Evolutionary conservation across 2,329 filamentous ascomycete species (phyloP).

Genomic region (Pezizomycotina sp.): DNA sequence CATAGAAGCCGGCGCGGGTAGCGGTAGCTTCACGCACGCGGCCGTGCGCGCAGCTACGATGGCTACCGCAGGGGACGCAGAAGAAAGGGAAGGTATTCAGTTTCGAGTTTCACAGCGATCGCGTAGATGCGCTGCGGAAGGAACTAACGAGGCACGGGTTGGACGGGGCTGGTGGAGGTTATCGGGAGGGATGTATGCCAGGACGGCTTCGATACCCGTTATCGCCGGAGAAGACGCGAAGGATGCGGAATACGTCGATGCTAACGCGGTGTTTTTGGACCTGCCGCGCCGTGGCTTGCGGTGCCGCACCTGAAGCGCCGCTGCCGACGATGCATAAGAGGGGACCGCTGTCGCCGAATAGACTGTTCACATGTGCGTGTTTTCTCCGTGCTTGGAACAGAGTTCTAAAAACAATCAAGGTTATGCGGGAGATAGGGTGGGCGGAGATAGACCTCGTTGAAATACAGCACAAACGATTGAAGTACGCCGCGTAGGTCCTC

Average conservation of each 20-base stretch:
- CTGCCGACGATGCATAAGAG: slow-evolving; percentile 11
- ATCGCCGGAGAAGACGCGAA: slow-evolving; percentile 25
- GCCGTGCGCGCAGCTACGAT: slow-evolving; percentile 60
- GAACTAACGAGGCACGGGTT: slow-evolving; percentile 56
- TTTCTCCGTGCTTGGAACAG: slow-evolving; percentile 94
- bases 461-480: slow-evolving; percentile 65
- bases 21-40: slow-evolving; percentile 71
- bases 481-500: slow-evolving; percentile 55
- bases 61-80: slow-evolving; percentile 33
- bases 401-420: slow-evolving; percentile 70
- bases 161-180: slow-evolving; percentile 47
- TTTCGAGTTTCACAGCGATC: slow-evolving; percentile 63
- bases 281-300: slow-evolving; percentile 57
- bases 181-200: slow-evolving; percentile 67
- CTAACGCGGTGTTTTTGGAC: slow-evolving; percentile 61
- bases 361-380: slow-evolving; percentile 71
- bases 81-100: slow-evolving; percentile 57
- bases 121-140: slow-evolving; percentile 50
- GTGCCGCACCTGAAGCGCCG: slow-evolving; percentile 54
- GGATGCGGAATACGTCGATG: slow-evolving; percentile 39
- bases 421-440: slow-evolving; percentile 70
- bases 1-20: slow-evolving; percentile 68
- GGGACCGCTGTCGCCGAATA: slow-evolving; percentile 46
- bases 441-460: slow-evolving; percentile 88
- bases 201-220: slow-evolving; percentile 51